Evolutionary conservation across 257 asterid species (phyloP), one percentile per base, ranked within the genome.

Genomic region (Primulina huaijiensis): DNA sequence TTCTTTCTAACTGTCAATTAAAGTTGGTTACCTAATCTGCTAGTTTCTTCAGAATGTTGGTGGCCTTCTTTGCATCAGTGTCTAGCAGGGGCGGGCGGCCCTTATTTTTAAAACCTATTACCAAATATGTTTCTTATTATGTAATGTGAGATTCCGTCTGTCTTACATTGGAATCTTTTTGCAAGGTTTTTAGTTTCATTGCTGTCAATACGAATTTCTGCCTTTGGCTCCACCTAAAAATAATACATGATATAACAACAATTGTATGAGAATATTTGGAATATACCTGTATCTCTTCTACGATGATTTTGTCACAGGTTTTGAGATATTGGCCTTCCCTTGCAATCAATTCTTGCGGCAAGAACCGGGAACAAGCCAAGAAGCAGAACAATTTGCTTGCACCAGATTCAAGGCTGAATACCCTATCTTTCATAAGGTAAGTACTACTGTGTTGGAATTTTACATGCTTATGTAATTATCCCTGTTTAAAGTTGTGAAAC

Each of bases 271-370:
- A 58, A 64, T 29, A 64, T 31, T 38, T 25, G 23, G 5, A 50
- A 50, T 14, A 27, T 69, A 37, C 20, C 8, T 40, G 34, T 38
- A 74, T 75, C 63, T 33, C 1, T 75, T 29, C 74, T 73, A 43
- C 19, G 8, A 10, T 72, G 75, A 57, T 40, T 20, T 72, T 58
- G 8, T 78, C n/a, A 62, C 70, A 86, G 92, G 81, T 58, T 88
- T 92, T 23, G 96, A 88, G 83, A 81, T 92, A 75, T 78, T 90
- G 87, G 98, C 95, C 20, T 92, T 90, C 62, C 98, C 98, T 0
- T 90, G 97, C 84, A 92, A 90, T 62, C 98, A 92, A 70, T 92
- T 92, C 87, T 69, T 90, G 84, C 60, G 79, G 73, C 98, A 88
- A 85, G 97, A 92, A 76, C 97, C 97, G 3, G 90, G 95, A 27